Evolutionary conservation across 1,139 yeast genomes (phyloP).

Genomic region (Yamadazyma mexicana): DNA sequence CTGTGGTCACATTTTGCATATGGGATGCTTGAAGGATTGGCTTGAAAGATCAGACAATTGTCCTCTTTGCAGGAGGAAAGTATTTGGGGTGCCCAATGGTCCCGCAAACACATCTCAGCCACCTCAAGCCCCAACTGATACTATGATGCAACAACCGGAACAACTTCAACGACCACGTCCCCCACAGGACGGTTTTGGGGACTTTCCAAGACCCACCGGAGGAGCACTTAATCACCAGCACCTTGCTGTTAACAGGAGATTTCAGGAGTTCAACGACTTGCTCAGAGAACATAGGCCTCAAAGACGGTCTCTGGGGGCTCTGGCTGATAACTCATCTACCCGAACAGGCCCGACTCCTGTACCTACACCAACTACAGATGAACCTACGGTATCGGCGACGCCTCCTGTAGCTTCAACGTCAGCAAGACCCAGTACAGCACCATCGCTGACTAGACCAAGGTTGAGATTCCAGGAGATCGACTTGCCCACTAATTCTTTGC

Average conservation of each 20-base stretch:
- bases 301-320: no score
- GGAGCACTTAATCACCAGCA: slow-evolving; percentile 3
- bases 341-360: no score
- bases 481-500: slow-evolving; percentile 26
- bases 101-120: no score
- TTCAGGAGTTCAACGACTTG: no score
- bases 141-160: no score
- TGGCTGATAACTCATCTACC: no score
- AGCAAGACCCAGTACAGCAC: not conserved
- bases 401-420: no score
- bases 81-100: slow-evolving; percentile 38
- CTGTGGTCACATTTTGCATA: slow-evolving; percentile 87
- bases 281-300: no score
- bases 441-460: not conserved
- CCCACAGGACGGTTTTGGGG: not conserved
- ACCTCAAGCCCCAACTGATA: no score
- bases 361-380: no score
- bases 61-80: slow-evolving; percentile 88
- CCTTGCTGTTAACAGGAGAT: no score
- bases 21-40: slow-evolving; percentile 93
- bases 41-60: slow-evolving; percentile 87
- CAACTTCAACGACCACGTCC: slow-evolving; percentile 5
- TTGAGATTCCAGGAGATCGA: slow-evolving; percentile 20
- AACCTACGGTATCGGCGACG: no score
- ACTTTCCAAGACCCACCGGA: slow-evolving; percentile 2